Percentiles rank a stretch among this genome's conserved stretches.
These are phyloP conservation scores for Mycena kentingensis DNA, from an alignment of 768 basidiomycete genomes.

Conservation along the genomic window DNA sequence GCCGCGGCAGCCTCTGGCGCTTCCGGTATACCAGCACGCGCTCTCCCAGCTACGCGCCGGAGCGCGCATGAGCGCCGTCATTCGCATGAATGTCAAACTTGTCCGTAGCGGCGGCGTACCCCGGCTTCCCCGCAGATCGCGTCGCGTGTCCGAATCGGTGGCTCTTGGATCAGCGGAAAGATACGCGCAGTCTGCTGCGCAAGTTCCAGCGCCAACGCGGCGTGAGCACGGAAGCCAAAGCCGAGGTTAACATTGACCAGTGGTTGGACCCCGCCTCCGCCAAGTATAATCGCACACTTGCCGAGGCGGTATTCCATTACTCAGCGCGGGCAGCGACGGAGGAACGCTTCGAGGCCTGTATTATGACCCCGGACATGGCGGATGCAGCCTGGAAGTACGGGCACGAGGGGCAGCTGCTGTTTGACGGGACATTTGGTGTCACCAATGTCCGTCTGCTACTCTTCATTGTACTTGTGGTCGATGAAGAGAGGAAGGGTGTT, in stretches of 20 bases:
- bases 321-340: conserved; percentile 14
- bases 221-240: conserved; percentile 2
- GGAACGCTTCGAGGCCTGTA: conserved; percentile 29
- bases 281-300: conserved; percentile 23
- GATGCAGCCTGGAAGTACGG: conserved; percentile 26
- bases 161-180: conserved; percentile 9
- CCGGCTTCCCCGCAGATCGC: conserved; percentile 1
- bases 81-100: neutral
- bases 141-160: neutral
- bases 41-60: neutral
- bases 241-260: conserved; percentile 26
- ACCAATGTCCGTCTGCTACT: conserved; percentile 26
- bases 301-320: conserved; percentile 30
- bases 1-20: neutral
- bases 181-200: conserved; percentile 24
- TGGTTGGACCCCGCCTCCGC: conserved; percentile 27
- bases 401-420: conserved; percentile 23
- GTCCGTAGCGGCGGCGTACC: neutral
- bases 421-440: conserved; percentile 28
- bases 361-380: conserved; percentile 28
- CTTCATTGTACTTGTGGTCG: conserved; percentile 34
- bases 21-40: neutral
- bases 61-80: neutral
- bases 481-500: conserved; percentile 29
- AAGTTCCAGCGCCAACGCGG: conserved; percentile 22